A percentile compares a stretch with the other conserved stretches of the same genome.
phyloP scores from a whole-genome alignment of 495 filamentous ascomycete genomes.

The Neurospora sp. region DNA sequence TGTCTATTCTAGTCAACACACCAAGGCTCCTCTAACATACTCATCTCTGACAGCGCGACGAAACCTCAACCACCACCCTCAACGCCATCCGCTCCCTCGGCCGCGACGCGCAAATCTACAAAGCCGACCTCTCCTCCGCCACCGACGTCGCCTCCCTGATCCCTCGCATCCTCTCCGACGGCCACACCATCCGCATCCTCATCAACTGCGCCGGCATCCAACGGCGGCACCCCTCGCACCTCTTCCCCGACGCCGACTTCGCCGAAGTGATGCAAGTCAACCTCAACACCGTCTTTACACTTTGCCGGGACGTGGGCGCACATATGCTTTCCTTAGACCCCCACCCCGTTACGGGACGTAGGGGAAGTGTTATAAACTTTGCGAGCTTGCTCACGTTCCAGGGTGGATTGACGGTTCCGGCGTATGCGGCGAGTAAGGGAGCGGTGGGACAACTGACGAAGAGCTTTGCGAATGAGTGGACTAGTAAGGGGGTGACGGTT shows the following conservation, averaged over 20 bases:
- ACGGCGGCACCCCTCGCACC: constrained; percentile 60
- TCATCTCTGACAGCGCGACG: constrained; percentile 26
- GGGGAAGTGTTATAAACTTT: constrained; percentile 78
- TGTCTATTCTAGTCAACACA: no score
- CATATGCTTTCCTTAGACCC: no score
- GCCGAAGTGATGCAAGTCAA: constrained; percentile 80
- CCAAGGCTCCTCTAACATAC: no score
- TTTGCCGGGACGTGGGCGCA: constrained; percentile 73
- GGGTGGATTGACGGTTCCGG: constrained; percentile 81
- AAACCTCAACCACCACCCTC: constrained; percentile 52
- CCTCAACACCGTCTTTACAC: constrained; percentile 72
- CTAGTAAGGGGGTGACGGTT: constrained; percentile 54
- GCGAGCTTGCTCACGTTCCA: constrained; percentile 81
- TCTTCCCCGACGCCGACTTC: constrained; percentile 78
- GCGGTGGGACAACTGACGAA: constrained; percentile 83
- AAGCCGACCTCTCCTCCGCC: constrained; percentile 58
- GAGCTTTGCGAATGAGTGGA: constrained; percentile 81
- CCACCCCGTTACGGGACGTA: constrained; percentile 43
- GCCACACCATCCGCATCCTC: constrained; percentile 56
- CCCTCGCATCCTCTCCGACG: constrained; percentile 49
- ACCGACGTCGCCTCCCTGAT: constrained; percentile 50
- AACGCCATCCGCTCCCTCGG: constrained; percentile 51
- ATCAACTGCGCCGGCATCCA: constrained; percentile 85
- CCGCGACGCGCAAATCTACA: constrained; percentile 58
- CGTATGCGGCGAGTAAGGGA: constrained; percentile 84